Conservation (phyloP, 352 stramenopile genomes). For the Pythium phragmiticola region DNA sequence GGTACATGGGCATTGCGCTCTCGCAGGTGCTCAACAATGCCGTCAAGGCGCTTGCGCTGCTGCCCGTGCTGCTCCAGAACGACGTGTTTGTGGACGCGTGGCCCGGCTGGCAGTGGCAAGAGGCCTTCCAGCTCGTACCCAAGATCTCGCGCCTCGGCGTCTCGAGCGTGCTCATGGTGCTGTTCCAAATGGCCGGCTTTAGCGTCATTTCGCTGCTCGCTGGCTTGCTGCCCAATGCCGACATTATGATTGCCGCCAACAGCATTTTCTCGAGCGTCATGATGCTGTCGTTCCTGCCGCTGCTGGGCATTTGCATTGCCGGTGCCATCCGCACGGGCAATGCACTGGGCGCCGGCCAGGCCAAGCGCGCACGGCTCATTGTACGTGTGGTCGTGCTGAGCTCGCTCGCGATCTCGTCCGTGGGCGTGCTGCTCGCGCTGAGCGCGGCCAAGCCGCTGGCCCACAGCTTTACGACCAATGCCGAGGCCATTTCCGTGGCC, state of each 20-base stretch:
- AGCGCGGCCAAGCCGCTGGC: slow-evolving; percentile 39
- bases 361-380: slow-evolving; percentile 45
- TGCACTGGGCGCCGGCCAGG: slow-evolving; percentile 51
- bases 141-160: slow-evolving; percentile 41
- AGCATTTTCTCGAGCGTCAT: slow-evolving; percentile 52
- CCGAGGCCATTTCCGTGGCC: slow-evolving; percentile 31
- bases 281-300: slow-evolving; percentile 50
- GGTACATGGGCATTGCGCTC: slow-evolving; percentile 58
- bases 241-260: slow-evolving; percentile 60
- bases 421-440: slow-evolving; percentile 41
- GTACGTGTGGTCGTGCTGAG: slow-evolving; percentile 43
- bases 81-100: slow-evolving; percentile 52
- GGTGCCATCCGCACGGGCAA: slow-evolving; percentile 69
- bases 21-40: slow-evolving; percentile 45
- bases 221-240: slow-evolving; percentile 44
- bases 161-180: slow-evolving; percentile 61
- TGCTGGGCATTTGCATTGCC: slow-evolving; percentile 54
- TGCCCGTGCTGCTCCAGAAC: slow-evolving; percentile 52
- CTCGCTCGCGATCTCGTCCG: slow-evolving; percentile 34
- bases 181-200: slow-evolving; percentile 55
- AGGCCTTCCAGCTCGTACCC: slow-evolving; percentile 38
- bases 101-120: slow-evolving; percentile 48
- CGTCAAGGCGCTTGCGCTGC: slow-evolving; percentile 44
- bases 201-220: slow-evolving; percentile 47
- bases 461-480: slow-evolving; percentile 45